Conservation (phyloP, 2,329 filamentous ascomycete genomes). For the Parastagonospora avenae region DNA sequence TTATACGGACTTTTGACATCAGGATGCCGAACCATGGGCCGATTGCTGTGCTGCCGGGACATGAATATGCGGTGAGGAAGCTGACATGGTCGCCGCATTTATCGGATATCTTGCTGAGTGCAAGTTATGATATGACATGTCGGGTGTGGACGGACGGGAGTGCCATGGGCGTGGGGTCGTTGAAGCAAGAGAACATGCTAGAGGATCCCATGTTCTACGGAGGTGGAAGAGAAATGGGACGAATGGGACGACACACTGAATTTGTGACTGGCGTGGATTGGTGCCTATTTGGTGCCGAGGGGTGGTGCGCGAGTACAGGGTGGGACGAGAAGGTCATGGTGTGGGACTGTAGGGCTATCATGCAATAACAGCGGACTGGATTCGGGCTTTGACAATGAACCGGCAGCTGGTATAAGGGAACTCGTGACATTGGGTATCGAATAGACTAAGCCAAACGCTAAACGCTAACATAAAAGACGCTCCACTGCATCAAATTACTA, state of each 20-base stretch:
- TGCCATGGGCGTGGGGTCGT: slow-evolving; percentile 49
- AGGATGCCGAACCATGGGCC: slow-evolving; percentile 76
- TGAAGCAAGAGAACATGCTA: slow-evolving; percentile 41
- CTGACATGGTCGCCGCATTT: slow-evolving; percentile 93
- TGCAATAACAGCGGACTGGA: slow-evolving; percentile 44
- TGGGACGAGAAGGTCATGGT: slow-evolving; percentile 93
- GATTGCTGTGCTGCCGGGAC: slow-evolving; percentile 75
- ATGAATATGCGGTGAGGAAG: slow-evolving; percentile 87
- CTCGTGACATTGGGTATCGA: too few species aligned
- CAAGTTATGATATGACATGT: slow-evolving; percentile 98
- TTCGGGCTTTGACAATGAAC: neutral
- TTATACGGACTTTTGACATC: slow-evolving; percentile 89
- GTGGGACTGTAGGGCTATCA: slow-evolving; percentile 81
- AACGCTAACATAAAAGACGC: too few species aligned
- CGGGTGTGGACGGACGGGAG: slow-evolving; percentile 89
- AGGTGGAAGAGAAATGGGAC: slow-evolving; percentile 73
- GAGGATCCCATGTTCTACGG: slow-evolving; percentile 48
- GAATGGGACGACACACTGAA: slow-evolving; percentile 93
- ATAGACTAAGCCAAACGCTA: too few species aligned
- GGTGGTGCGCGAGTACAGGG: slow-evolving; percentile 91
- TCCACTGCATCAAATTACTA: slow-evolving; percentile 3
- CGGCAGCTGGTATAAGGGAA: neutral
- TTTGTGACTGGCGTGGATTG: slow-evolving; percentile 97
- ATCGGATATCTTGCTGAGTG: slow-evolving; percentile 83
- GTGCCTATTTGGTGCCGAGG: slow-evolving; percentile 94